Evolutionary conservation across 768 basidiomycete species (phyloP), one percentile per base, ranked within the genome.

Genomic region (Strobilomyces confusus): DNA sequence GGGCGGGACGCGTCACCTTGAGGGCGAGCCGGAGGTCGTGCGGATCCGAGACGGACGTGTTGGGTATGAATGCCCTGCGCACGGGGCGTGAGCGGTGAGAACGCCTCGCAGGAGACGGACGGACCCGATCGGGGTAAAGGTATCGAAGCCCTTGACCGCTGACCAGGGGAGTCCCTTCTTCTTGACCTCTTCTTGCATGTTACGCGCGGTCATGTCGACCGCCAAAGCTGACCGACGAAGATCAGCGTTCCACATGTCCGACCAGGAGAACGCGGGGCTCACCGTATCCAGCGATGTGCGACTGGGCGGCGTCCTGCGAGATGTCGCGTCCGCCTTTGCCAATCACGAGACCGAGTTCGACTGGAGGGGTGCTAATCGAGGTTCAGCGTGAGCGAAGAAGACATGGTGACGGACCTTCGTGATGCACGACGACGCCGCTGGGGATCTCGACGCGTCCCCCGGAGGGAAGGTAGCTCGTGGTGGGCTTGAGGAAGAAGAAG

Each of bases 401-500:
- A 22, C 40, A 20, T 5, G 26, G 1, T 1, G 9, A 37, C 44
- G 13, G 12, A 91, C 95, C 92, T 82, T 98, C 97, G 67, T 98
- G 86, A 61, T 98, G 95, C 20, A 87, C 87, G 4, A 85, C 62
- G 33, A 95, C 79, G 6, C 95, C 95, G 25, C 66, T 72, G 0
- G 97, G 97, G 33, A 98, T 87, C 73, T 98, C 90, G 19, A 98
- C 73, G 33, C 80, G 78, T 1, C 90, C 92, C 0, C 89, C 90
- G 15, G 83, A 82, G 20, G 75, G 63, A 22, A 98, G 64, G 65
- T 95, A 98, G 65, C 88, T 92, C 13, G 87, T 84, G 5, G 97
- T 98, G 9, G 95, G 97, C 72, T 99, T 99, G 25, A 98, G 74
- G 77, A 99, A 99, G 80, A 98, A 95, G 78, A 99, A 98, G 0